Base-by-base conservation (phyloP, 116 monocot genomes). In the Cymodocea nodosa region DNA sequence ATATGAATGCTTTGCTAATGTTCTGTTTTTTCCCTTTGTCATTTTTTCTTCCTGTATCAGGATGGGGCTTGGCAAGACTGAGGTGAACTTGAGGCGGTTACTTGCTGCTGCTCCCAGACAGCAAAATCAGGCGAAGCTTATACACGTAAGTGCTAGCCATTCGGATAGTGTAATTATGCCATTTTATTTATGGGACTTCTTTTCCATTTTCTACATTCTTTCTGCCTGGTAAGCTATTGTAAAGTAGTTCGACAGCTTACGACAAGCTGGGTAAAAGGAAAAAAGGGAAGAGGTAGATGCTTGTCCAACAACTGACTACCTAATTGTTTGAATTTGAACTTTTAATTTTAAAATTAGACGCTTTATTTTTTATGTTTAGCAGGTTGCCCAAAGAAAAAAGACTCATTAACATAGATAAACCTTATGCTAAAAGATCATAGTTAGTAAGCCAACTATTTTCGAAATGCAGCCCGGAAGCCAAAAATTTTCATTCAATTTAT, bases 11-110 rank as follows among this genome's bases (percentile, higher is more conserved):
- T 44, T 10, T 44, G 44, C 44, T 44, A 44, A 44, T 44, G 44
- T 44, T 44, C 1, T 8, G 7, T 44, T 44, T 44, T 44, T 44
- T 44, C 1, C 30, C 30, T 30, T 3, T 3, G 30, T 30, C 30
- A 30, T 44, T 44, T 44, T 44, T 8, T 12, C 12, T 44, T 44
- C 12, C 9, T 8, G 12, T 44, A 44, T 44, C 44, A 10, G 53
- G 4, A 91, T 98, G 97, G 80, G 76, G 64, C 75, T 86, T 52
- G 91, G 85, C 78, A 98, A 88, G 71, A 88, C 78, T 3, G 97
- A 98, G 65, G 75, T 98, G 44, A 98, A 91, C 60, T 64, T 98
- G 23, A 81, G 69, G 69, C 85, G 97, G 73, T 62, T 98, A 66
- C 85, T 98, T 64, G 86, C 74, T 58, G 77, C 88, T 50, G 81